These are phyloP conservation scores for Coemansia sp. DNA, from an alignment of 192 early-diverging fungal genomes.

Conservation along the genomic window DNA sequence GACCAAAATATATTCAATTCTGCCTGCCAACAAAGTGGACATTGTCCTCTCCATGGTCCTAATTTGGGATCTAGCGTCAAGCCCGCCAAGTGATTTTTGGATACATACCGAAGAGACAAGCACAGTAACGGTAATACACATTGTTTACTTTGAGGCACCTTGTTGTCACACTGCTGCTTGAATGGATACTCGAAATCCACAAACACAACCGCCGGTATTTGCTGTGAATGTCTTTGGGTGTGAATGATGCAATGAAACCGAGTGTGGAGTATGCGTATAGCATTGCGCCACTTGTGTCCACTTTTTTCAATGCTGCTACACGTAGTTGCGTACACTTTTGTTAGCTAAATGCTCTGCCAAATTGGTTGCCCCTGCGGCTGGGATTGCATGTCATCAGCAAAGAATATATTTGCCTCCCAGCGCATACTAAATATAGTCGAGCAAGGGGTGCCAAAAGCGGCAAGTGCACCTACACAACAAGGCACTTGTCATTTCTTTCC, in stretches of 20 bases:
- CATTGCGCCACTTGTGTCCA: background rate
- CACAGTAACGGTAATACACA: background rate
- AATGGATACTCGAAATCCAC: conserved; percentile 5
- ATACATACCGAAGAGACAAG: conserved; percentile 1
- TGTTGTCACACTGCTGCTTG: conserved; percentile 7
- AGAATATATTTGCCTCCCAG: background rate
- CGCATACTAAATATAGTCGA: conserved; percentile 4
- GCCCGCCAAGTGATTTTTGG: background rate
- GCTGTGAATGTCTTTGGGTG: background rate
- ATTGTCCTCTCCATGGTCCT: conserved; percentile 24
- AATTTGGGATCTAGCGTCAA: conserved; percentile 16
- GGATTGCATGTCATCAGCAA: background rate
- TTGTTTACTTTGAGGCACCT: background rate
- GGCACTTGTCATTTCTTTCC: background rate
- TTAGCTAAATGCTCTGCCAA: background rate
- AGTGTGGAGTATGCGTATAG: conserved; percentile 2
- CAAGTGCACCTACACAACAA: conserved; percentile 6
- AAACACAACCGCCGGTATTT: background rate
- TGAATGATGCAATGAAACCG: background rate
- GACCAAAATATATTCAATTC: background rate
- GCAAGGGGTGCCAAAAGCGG: background rate
- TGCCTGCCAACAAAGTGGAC: background rate
- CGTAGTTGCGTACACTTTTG: background rate
- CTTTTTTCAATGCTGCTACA: background rate
- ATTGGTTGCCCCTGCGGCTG: conserved; percentile 1